A percentile compares a stretch with the other conserved stretches of the same genome.
These are phyloP conservation scores for Passiflora organensis DNA, from an alignment of 345 rosid species.

Conservation along the genomic window DNA sequence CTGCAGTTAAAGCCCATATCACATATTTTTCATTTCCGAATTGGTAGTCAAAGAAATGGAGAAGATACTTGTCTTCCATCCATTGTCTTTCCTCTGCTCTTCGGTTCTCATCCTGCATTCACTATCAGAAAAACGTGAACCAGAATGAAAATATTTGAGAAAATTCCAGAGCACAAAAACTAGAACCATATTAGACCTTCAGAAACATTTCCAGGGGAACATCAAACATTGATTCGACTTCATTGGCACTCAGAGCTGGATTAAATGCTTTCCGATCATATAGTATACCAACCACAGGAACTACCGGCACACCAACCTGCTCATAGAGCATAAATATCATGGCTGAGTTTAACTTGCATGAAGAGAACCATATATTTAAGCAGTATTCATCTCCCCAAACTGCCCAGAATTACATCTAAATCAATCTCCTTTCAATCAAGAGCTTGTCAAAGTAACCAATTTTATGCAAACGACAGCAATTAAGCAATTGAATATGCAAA, in stretches of 20 bases:
- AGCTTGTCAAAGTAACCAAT: no score
- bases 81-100: slow-evolving; percentile 47
- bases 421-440: no score
- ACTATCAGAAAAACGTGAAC: neutral
- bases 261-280: slow-evolving; percentile 36
- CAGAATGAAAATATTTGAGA: neutral
- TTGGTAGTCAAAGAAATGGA: slow-evolving; percentile 51
- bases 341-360: no score
- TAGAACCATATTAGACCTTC: slow-evolving; percentile 31
- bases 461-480: neutral
- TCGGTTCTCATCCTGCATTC: slow-evolving; percentile 45
- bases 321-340: slow-evolving; percentile 6
- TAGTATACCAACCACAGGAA: slow-evolving; percentile 58
- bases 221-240: slow-evolving; percentile 65
- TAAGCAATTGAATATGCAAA: neutral
- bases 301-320: slow-evolving; percentile 42
- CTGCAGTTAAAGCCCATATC: slow-evolving; percentile 74
- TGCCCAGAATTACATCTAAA: no score
- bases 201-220: slow-evolving; percentile 74
- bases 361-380: no score
- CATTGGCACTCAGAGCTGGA: slow-evolving; percentile 41
- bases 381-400: no score
- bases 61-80: slow-evolving; percentile 42
- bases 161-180: neutral
- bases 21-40: slow-evolving; percentile 23